Evolutionary conservation across 345 rosid species (phyloP).

Genomic region (Eucalyptus camaldulensis): DNA sequence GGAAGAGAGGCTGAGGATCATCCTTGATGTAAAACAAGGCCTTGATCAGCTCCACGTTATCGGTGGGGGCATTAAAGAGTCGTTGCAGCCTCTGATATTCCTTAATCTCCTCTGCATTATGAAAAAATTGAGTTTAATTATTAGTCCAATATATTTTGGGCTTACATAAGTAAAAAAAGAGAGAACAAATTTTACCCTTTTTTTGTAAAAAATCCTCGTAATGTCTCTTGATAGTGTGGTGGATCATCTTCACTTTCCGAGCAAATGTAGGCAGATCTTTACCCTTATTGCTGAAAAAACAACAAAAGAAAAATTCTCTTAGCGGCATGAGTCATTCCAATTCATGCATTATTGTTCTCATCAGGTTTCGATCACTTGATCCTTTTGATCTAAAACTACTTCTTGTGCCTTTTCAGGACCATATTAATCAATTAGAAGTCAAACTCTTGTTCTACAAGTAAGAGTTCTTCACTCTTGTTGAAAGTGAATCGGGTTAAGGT

Average conservation of each 20-base stretch:
- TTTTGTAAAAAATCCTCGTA: neutral
- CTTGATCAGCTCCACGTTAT: conserved; percentile 27
- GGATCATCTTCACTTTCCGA: neutral
- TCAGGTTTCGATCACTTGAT: neutral
- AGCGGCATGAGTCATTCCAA: neutral
- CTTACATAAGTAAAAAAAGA: neutral
- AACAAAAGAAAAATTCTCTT: neutral
- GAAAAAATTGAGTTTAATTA: neutral
- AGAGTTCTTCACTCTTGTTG: neutral
- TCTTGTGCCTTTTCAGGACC: neutral
- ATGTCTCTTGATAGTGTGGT: neutral
- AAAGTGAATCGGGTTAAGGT: neutral
- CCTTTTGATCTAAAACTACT: neutral
- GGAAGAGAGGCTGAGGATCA: conserved; percentile 25
- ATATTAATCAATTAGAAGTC: neutral
- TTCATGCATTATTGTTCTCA: neutral
- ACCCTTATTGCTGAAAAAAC: neutral
- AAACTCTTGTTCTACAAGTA: neutral
- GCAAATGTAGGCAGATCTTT: neutral
- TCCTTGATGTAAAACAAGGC: conserved; percentile 26
- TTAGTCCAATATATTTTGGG: neutral
- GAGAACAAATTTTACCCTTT: neutral
- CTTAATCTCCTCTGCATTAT: conserved; percentile 19
- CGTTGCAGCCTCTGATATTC: conserved; percentile 12
- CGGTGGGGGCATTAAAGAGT: conserved; percentile 11